These are phyloP conservation scores for Blastocladiella emersonii DNA, from an alignment of 371 early-diverging fungal species.

Conservation along the genomic window DNA sequence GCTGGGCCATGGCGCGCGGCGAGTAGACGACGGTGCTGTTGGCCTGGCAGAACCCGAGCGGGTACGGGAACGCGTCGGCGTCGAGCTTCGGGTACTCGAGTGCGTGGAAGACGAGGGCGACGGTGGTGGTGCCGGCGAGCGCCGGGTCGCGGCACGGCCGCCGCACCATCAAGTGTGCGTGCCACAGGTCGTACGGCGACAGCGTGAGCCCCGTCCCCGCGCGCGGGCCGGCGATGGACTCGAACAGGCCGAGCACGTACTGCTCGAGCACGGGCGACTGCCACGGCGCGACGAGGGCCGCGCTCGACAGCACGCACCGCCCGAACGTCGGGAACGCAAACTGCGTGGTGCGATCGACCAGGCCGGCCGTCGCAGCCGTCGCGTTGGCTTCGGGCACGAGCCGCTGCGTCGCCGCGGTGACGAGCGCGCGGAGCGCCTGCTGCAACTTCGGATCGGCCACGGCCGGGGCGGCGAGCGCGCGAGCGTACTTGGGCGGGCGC, in stretches of 20 bases:
- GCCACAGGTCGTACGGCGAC: slow-evolving; percentile 1
- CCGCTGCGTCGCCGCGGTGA: too few relatives aligned
- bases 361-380: too few relatives aligned
- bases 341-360: too few relatives aligned
- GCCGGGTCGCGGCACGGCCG: background rate
- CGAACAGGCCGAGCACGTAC: background rate
- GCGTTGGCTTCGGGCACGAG: too few relatives aligned
- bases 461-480: too few relatives aligned
- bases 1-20: background rate
- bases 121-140: background rate
- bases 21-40: background rate
- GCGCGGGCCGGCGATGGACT: background rate
- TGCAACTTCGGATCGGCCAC: too few relatives aligned
- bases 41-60: background rate
- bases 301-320: too few relatives aligned
- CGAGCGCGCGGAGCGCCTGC: too few relatives aligned
- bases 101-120: background rate
- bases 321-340: too few relatives aligned
- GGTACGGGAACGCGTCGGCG: background rate
- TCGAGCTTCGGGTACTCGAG: background rate
- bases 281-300: too few relatives aligned
- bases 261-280: too few relatives aligned
- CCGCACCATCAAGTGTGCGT: slow-evolving; percentile 1
- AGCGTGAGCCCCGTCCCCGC: background rate
- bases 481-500: too few relatives aligned